Conservation (phyloP, 345 rosid genomes). For the Citrus maxima region DNA sequence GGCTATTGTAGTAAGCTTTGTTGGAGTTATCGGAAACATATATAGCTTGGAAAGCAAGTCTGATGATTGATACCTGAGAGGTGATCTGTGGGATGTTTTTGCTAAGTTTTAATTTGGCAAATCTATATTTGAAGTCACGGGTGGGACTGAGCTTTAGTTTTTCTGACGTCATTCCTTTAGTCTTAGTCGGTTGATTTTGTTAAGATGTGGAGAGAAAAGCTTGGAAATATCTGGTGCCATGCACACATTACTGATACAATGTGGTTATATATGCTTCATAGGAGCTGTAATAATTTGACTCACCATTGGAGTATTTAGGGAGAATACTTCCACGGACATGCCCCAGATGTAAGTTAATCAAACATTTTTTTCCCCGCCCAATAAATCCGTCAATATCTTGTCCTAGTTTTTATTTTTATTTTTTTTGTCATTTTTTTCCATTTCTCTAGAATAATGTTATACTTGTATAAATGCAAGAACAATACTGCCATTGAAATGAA, state of each 20-base stretch:
- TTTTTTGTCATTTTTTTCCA: not conserved
- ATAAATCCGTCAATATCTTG: not conserved
- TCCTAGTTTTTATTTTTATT: not conserved
- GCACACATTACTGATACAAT: not conserved
- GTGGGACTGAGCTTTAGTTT: not conserved
- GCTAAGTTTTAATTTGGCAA: not conserved
- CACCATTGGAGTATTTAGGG: not conserved
- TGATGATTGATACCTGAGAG: constrained; percentile 14
- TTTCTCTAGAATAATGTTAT: not conserved
- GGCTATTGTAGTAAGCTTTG: constrained; percentile 67
- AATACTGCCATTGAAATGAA: constrained; percentile 1
- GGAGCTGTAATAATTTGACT: not conserved
- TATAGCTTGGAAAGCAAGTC: constrained; percentile 54
- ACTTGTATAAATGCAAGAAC: constrained; percentile 4
- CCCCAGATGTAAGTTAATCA: constrained; percentile 5
- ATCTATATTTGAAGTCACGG: not conserved
- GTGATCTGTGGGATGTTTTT: not conserved
- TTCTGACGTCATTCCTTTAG: not conserved
- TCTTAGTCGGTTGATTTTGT: not conserved
- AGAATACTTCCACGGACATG: not conserved
- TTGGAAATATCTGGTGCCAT: not conserved
- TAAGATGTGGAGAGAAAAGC: not conserved
- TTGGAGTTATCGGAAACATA: constrained; percentile 72
- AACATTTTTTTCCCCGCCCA: not conserved
- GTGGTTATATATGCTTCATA: constrained; percentile 4